Conservation (phyloP, 2,329 filamentous ascomycete species). For the Incumbomyces delicatus region DNA sequence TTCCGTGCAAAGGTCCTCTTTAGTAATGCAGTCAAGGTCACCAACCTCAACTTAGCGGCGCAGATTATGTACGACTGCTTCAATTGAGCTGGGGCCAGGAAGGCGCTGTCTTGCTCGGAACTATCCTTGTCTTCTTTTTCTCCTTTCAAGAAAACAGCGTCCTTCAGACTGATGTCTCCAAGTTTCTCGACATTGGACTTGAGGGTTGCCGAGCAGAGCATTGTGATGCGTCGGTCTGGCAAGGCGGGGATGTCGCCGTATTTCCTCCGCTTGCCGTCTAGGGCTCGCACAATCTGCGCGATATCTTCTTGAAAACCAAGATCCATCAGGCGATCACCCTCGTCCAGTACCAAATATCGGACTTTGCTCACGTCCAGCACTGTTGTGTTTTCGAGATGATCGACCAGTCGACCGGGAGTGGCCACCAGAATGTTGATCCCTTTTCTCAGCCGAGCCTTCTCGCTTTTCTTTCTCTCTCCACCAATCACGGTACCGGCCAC, state of each 20-base stretch:
- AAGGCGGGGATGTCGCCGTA: conserved; percentile 54
- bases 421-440: conserved; percentile 93
- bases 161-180: conserved; percentile 88
- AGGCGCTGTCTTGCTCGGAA: conserved; percentile 44
- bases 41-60: conserved; percentile 80
- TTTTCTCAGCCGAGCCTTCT: conserved; percentile 88
- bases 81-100: conserved; percentile 79
- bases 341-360: conserved; percentile 87
- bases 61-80: conserved; percentile 86
- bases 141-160: conserved; percentile 77
- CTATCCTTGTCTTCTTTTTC: conserved; percentile 44
- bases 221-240: conserved; percentile 67
- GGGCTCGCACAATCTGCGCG: conserved; percentile 70
- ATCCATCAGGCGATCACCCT: conserved; percentile 97
- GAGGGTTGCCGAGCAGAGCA: conserved; percentile 94
- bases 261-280: conserved; percentile 54
- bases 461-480: conserved; percentile 65
- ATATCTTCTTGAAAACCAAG: conserved; percentile 93
- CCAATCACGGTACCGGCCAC: conserved; percentile 77
- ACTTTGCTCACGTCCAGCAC: conserved; percentile 80
- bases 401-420: conserved; percentile 79
- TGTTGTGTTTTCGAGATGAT: conserved; percentile 88
- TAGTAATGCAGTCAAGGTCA: conserved; percentile 73
- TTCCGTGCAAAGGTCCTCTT: conserved; percentile 80
- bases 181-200: conserved; percentile 94